These are phyloP conservation scores for Euphrasia confusa DNA, from an alignment of 257 asterid species.

Conservation along the genomic window DNA sequence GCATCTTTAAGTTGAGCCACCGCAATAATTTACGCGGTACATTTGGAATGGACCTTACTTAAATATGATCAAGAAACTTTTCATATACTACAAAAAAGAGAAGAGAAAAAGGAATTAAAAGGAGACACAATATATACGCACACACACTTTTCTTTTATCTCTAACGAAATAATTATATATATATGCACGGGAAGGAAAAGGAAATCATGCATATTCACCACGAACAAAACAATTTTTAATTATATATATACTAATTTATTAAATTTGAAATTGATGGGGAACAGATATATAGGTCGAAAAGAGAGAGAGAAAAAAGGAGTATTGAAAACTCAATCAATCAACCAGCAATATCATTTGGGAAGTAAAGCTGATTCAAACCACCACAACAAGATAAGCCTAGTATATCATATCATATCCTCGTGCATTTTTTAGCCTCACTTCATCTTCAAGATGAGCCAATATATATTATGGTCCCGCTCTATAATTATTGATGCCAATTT, in stretches of 20 bases:
- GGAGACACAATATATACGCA: neutral
- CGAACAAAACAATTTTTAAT: neutral
- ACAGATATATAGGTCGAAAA: neutral
- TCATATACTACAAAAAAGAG: conserved; percentile 25
- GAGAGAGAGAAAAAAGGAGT: conserved; percentile 7
- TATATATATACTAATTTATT: neutral
- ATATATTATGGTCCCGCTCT: conserved; percentile 23
- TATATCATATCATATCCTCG: conserved; percentile 47
- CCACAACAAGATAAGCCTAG: conserved; percentile 50
- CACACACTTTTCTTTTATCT: too few species aligned
- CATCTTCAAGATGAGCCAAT: conserved; percentile 21
- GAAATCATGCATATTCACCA: neutral
- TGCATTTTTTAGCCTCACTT: neutral
- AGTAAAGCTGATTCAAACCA: conserved; percentile 38
- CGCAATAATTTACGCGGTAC: conserved; percentile 26
- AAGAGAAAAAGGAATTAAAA: conserved; percentile 24
- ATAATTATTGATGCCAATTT: conserved; percentile 44
- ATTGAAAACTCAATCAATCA: conserved; percentile 21
- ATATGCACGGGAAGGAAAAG: neutral
- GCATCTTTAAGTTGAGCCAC: conserved; percentile 16
- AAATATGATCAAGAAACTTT: conserved; percentile 26
- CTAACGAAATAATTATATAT: neutral
- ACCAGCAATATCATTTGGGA: conserved; percentile 21
- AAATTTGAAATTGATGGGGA: neutral
- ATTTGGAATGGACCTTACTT: conserved; percentile 24